phyloP scores from a whole-genome alignment of 768 basidiomycete species.

The Tulasnella calospora region DNA sequence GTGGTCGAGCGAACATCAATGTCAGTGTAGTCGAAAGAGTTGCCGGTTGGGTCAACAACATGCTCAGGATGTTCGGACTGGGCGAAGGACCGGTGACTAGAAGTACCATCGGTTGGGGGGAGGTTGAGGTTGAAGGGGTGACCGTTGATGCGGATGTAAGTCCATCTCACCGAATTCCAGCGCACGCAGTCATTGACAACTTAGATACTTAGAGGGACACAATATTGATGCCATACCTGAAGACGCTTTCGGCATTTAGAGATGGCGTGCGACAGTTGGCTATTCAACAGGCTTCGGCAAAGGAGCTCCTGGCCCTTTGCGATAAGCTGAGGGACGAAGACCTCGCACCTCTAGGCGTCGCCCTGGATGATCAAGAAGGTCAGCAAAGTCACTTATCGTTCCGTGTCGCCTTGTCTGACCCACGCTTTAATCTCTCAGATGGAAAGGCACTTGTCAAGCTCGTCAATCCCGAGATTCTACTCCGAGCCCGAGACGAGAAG shows the following conservation, averaged over 20 bases:
- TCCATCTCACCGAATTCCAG: neutral
- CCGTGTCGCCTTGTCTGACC: neutral
- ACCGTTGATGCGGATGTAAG: conserved; percentile 38
- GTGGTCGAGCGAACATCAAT: conserved; percentile 36
- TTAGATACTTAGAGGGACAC: conserved; percentile 62
- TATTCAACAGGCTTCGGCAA: conserved; percentile 56
- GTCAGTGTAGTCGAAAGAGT: conserved; percentile 56
- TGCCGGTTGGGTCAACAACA: conserved; percentile 45
- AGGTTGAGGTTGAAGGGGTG: conserved; percentile 44
- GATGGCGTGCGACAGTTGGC: conserved; percentile 82
- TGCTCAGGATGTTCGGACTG: conserved; percentile 46
- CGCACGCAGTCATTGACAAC: neutral
- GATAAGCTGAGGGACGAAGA: conserved; percentile 88
- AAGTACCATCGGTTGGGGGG: conserved; percentile 73
- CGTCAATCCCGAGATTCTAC: conserved; percentile 72
- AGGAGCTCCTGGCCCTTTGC: conserved; percentile 78
- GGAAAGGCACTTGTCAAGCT: conserved; percentile 94
- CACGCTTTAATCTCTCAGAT: conserved; percentile 46
- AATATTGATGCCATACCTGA: conserved; percentile 81
- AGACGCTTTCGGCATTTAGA: conserved; percentile 80
- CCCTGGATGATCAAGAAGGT: conserved; percentile 96
- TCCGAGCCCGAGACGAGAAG: conserved; percentile 86
- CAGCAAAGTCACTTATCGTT: conserved; percentile 28
- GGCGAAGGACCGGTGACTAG: conserved; percentile 38
- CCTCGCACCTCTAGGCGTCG: conserved; percentile 88